A percentile compares a stretch with the other conserved stretches of the same genome.
Conservation (phyloP, 441 rosid species). For the Brassica balearica region DNA sequence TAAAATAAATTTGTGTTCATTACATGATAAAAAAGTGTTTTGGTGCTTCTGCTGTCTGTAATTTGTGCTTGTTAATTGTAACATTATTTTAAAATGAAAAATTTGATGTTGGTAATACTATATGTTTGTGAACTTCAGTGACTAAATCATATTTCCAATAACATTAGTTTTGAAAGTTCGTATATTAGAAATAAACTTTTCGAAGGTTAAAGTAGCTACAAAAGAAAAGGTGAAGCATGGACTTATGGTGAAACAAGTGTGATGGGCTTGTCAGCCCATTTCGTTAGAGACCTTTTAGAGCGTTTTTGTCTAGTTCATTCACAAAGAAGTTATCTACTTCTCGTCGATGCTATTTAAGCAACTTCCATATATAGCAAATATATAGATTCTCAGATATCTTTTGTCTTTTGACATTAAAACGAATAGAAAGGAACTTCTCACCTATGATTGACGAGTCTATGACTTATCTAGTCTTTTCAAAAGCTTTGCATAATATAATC, state of each 20-base stretch:
- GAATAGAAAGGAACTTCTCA: not conserved
- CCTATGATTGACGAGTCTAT: not conserved
- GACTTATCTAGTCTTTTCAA: not conserved
- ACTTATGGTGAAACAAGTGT: too few species aligned
- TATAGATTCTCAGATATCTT: not conserved
- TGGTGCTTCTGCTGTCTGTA: not conserved
- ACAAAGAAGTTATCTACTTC: not conserved
- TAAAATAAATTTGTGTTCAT: not conserved
- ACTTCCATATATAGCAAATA: not conserved
- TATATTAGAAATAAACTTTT: too few species aligned
- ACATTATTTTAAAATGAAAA: not conserved
- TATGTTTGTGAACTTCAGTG: not conserved
- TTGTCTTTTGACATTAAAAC: not conserved
- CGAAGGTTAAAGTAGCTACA: too few species aligned
- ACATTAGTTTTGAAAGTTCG: not conserved
- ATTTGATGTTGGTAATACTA: not conserved
- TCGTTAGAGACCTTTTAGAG: not conserved
- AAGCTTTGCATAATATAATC: not conserved
- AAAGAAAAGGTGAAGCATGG: too few species aligned
- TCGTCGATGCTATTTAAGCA: not conserved
- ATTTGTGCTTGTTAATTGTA: not conserved
- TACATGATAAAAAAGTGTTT: not conserved
- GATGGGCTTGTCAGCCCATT: conserved; percentile 21
- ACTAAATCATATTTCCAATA: not conserved
- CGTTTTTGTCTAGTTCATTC: not conserved